Evolutionary conservation across 352 stramenopile genomes (phyloP).

Genomic region (Proteromonas lacertae): DNA sequence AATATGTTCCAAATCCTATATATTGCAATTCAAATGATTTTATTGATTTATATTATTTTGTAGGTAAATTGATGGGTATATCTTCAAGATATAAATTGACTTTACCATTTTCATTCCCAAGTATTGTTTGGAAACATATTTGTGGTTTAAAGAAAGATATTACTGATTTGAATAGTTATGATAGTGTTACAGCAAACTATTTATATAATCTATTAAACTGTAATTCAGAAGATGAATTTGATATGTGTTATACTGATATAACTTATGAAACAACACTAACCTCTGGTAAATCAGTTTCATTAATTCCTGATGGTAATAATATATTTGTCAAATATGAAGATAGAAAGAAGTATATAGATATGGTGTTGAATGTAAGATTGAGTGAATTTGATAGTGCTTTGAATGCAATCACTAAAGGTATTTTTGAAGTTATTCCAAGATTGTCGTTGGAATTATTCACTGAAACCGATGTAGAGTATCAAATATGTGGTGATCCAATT

Average conservation of each 20-base stretch:
- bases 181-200: slow-evolving; percentile 10
- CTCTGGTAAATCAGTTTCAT: slow-evolving; percentile 10
- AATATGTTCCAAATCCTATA: slow-evolving; percentile 14
- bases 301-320: slow-evolving; percentile 11
- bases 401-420: slow-evolving; percentile 9
- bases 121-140: slow-evolving; percentile 14
- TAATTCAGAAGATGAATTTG: slow-evolving; percentile 5
- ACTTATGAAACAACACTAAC: slow-evolving; percentile 8
- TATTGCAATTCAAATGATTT: slow-evolving; percentile 9
- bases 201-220: slow-evolving; percentile 10
- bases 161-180: slow-evolving; percentile 7
- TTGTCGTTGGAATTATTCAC: slow-evolving; percentile 19
- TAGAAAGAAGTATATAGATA: slow-evolving; percentile 10
- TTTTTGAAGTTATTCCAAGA: slow-evolving; percentile 13
- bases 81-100: slow-evolving; percentile 11
- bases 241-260: slow-evolving; percentile 5
- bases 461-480: slow-evolving; percentile 18
- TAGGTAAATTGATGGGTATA: slow-evolving; percentile 16
- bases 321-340: slow-evolving; percentile 15
- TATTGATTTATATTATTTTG: slow-evolving; percentile 13
- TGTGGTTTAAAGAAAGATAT: slow-evolving; percentile 5
- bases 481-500: slow-evolving; percentile 17
- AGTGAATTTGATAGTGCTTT: slow-evolving; percentile 21
- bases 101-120: slow-evolving; percentile 13
- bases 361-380: slow-evolving; percentile 12